Evolutionary conservation across 192 early-diverging fungal species (phyloP), one percentile per base, ranked within the genome.

Genomic region (Linnemannia elongata): DNA sequence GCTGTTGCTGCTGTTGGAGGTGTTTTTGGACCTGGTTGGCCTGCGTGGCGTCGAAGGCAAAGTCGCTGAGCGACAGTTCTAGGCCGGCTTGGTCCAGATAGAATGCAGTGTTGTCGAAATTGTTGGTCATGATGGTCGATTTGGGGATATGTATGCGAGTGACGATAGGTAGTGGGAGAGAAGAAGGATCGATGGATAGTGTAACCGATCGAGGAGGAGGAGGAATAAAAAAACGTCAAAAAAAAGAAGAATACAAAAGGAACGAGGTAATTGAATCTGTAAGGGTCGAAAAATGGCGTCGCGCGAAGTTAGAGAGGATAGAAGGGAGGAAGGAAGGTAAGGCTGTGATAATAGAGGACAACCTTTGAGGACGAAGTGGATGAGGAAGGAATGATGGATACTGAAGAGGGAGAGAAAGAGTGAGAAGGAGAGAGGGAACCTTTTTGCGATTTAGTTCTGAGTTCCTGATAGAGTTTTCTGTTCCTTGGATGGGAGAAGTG

Each of bases 11-110:
- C 33, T 78, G 83, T 38, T 85, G 85, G 6, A 87, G 75, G 2
- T 75, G 84, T 33, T 87, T 79, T 36, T 80, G 79, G 38, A 87
- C 79, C 24, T 81, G 85, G 52, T 27, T 81, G 17, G 79, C 79
- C 47, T 87, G 85, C 7, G 79, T 72, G 18, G 85, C 72, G n/a
- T 87, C 85, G n/a, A 87, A 87, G 8, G 76, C 69, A 75, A 87
- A 81, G 35, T 87, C 85, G 44, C 66, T 81, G 8, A 87, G 78
- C 35, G 85, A 87, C 1, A 87, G 66, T 44, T 87, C 85, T 49
- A 87, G 66, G 12, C 80, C 85, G 2, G 85, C 79, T 17, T 78
- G 85, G 66, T 80, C 75, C 47, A 87, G 63, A 10, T 39, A 74
- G 71, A 78, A 87, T 2, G 79, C 44, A n/a, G 79, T 66, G 68